Base-by-base conservation (phyloP, 2,329 filamentous ascomycete genomes). In the Daldinia sp. region DNA sequence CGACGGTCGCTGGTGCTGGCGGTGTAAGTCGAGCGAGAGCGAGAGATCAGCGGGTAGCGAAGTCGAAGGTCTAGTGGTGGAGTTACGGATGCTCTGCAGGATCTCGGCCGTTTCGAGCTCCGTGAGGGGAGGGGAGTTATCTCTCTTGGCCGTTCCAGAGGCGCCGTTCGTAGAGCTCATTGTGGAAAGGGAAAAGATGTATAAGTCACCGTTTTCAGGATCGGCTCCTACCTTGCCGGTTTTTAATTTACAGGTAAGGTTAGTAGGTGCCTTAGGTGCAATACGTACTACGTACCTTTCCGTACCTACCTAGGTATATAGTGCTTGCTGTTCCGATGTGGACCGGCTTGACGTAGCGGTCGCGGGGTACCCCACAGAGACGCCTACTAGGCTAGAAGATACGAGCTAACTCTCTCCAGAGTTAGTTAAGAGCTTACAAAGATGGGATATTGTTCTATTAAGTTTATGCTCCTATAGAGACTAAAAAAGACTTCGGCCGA, bases 81-180 rank as follows among this genome's bases (percentile, higher is more conserved):
- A 67, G 43, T 69, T 62, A 35, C 64, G 64, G 64, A 68, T 66
- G 59, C 63, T 70, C 43, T 70, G 69, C 29, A 67, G 57, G 39
- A 69, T 68, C 54, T 71, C 66, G 67, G 70, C 65, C 9, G 69
- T 67, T 64, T 72, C 68, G 62, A 67, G 51, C 56, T 67, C 69
- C 52, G 62, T 66, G 39, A 68, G 63, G 45, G 69, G 61, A 50
- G 68, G 64, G 30, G 58, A 62, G 19, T 66, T 56, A 64, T 63
- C 19, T 45, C 39, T 51, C 45, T 59, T 48, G 23, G 52, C 32
- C 32, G 60, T 57, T 50, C 37, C 55, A 45, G 61, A 63, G 49
- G n/a, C 41, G n/a, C 61, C 56, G 63, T 63, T 55, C 32, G 52
- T 48, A 50, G 37, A 43, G 32, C 49, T 64, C 58, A 64, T 67